phyloP scores from a whole-genome alignment of 345 rosid species.

The Reutealis trisperma region DNA sequence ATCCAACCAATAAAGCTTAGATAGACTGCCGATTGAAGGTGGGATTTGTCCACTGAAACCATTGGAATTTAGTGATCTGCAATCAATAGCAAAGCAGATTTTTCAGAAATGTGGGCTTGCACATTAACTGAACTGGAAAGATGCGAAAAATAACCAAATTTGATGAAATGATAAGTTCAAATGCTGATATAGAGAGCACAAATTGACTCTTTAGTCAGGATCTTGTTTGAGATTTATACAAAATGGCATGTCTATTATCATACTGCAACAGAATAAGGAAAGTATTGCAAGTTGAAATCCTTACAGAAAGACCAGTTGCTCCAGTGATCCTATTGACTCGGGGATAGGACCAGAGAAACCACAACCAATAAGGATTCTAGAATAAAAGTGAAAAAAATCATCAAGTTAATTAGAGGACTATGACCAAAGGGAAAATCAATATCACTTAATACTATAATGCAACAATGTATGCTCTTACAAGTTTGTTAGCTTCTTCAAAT shows the following conservation, averaged over 20 bases:
- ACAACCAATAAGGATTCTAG: slow-evolving; percentile 78
- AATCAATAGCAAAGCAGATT: slow-evolving; percentile 15
- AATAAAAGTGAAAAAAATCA: slow-evolving; percentile 10
- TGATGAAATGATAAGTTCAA: no score
- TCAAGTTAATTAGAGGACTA: slow-evolving; percentile 1
- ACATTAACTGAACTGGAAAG: not conserved
- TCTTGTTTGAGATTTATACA: not conserved
- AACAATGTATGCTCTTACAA: slow-evolving; percentile 52
- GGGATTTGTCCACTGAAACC: slow-evolving; percentile 73
- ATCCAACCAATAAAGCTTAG: slow-evolving; percentile 77
- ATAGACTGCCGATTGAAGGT: slow-evolving; percentile 61
- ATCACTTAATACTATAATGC: not conserved
- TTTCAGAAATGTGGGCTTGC: not conserved
- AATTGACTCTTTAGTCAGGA: no score
- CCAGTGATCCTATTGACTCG: slow-evolving; percentile 57
- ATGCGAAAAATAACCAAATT: no score
- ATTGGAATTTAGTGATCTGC: slow-evolving; percentile 81
- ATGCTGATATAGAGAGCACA: not conserved
- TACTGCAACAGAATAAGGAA: not conserved
- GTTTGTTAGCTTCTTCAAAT: slow-evolving; percentile 51
- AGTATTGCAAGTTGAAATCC: slow-evolving; percentile 12
- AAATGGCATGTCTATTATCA: not conserved
- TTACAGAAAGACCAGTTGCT: slow-evolving; percentile 58
- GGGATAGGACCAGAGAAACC: slow-evolving; percentile 73
- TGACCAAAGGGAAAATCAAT: not conserved